Evolutionary conservation across 129 eudicot genomes (phyloP).

Genomic region (Flaveria linearis): DNA sequence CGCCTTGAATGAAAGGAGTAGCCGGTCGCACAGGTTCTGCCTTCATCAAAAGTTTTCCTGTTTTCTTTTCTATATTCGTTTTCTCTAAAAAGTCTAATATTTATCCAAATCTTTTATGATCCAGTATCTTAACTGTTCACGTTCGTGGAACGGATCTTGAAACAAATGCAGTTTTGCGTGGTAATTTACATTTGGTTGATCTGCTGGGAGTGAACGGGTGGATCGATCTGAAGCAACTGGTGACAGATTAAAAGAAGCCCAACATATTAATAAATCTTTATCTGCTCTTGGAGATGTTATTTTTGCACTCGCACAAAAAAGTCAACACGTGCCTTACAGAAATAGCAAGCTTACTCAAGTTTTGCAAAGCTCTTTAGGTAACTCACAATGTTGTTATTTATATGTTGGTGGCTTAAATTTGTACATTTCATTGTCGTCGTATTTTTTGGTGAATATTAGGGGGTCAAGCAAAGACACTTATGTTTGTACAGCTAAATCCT

Average conservation of each 20-base stretch:
- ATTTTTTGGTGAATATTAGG: conserved; percentile 38
- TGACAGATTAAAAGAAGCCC: conserved; percentile 80
- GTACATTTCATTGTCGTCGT: conserved; percentile 11
- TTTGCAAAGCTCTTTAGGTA: conserved; percentile 86
- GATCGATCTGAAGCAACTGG: conserved; percentile 88
- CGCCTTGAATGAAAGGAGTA: conserved; percentile 88
- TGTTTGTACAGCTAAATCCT: conserved; percentile 90
- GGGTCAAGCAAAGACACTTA: conserved; percentile 87
- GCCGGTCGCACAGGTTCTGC: conserved; percentile 85
- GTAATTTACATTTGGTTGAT: conserved; percentile 83
- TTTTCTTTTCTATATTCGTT: neutral
- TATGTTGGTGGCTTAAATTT: conserved; percentile 8
- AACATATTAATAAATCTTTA: conserved; percentile 82
- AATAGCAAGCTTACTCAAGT: conserved; percentile 92
- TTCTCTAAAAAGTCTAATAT: neutral
- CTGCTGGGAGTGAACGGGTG: conserved; percentile 92
- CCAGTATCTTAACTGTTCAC: conserved; percentile 83
- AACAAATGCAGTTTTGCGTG: conserved; percentile 67
- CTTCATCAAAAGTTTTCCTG: neutral
- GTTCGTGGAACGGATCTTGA: conserved; percentile 77
- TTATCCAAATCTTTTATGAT: conserved; percentile 12
- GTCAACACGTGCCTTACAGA: conserved; percentile 82
- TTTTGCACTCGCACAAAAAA: conserved; percentile 83
- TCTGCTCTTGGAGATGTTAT: conserved; percentile 94
- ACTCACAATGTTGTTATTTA: conserved; percentile 1